Base-by-base conservation (phyloP, 2,329 filamentous ascomycete genomes). In the Cladobotryum mycophilum region DNA sequence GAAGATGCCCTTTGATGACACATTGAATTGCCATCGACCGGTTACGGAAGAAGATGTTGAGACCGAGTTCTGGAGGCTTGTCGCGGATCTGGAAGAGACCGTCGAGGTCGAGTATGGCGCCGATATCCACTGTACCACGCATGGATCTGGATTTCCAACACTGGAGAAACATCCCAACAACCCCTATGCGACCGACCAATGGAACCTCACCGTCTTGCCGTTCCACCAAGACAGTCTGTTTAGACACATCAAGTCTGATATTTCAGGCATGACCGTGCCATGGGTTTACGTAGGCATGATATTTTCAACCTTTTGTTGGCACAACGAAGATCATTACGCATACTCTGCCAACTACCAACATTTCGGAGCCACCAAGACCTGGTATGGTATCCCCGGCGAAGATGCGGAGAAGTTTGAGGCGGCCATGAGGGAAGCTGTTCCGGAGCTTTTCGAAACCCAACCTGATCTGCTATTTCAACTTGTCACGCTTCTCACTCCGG, bases 201-300 rank as follows among this genome's bases (percentile, higher is more conserved):
- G 93, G 93, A 99, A 99, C 60, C 75, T 99, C 49, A 99, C 95
- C 61, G 84, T 95, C 43, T 78, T 97, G 53, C 93, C 93, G 0
- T 82, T 97, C 47, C 85, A 96, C 57, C 83, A 86, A 1, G 92
- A 97, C 47, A 96, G 91, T 44, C 75, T 99, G 1, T 99, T 99
- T 73, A 82, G 92, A 45, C 89, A 99, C 61, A 97, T 99, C 75
- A 97, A 97, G 67, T 89, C 92, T 0, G 93, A 99, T 64, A 95
- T 99, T 48, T 97, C 93, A 2, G 93, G 93, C 36, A 99, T 99
- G 93, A 99, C 93, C 0, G 92, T 99, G 7, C 93, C 93, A 1
- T 99, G 93, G 93, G 83, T 99, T 3, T 99, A 99, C 64, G 93
- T 99, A 4, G 93, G 93, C 55, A 99, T 99, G 93, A 95, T 95